Conservation (phyloP, 768 basidiomycete genomes). For the Xerocomellus amylosporus region DNA sequence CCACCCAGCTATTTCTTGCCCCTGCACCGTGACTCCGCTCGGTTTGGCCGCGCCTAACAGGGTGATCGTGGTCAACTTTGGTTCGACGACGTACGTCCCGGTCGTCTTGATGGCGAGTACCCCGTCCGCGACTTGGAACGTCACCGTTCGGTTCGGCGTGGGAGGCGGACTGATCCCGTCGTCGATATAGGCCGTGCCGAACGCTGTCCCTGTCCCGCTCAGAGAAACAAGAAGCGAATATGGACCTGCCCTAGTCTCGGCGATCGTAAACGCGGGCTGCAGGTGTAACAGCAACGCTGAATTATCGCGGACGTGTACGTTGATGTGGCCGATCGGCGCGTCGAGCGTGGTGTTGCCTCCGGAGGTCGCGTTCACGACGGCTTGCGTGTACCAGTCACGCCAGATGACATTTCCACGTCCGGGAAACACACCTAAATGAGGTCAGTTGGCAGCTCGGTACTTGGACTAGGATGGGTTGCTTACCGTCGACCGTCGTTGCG, state of each 20-base stretch:
- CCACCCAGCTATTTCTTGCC: slow-evolving; percentile 35
- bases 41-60: slow-evolving; percentile 53
- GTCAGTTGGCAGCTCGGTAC: background rate
- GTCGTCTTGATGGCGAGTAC: slow-evolving; percentile 36
- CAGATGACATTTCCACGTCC: slow-evolving; percentile 54
- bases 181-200: slow-evolving; percentile 62
- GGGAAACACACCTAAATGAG: slow-evolving; percentile 53
- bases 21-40: slow-evolving; percentile 37
- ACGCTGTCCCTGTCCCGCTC: slow-evolving; percentile 44
- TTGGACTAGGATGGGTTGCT: slow-evolving; percentile 18
- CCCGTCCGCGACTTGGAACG: slow-evolving; percentile 38
- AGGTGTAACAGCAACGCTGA: slow-evolving; percentile 60
- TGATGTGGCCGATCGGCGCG: slow-evolving; percentile 70
- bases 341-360: slow-evolving; percentile 46
- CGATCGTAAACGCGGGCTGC: slow-evolving; percentile 58
- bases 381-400: slow-evolving; percentile 72
- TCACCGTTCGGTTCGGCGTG: slow-evolving; percentile 46
- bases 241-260: slow-evolving; percentile 57
- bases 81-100: slow-evolving; percentile 34
- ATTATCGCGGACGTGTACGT: slow-evolving; percentile 67
- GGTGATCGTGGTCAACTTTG: slow-evolving; percentile 48
- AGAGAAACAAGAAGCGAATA: slow-evolving; percentile 61
- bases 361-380: slow-evolving; percentile 41
- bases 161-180: slow-evolving; percentile 56
- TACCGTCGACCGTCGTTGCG: slow-evolving; percentile 62